Base-by-base conservation (phyloP, 768 basidiomycete species). In the Leccinellum rugosiceps region DNA sequence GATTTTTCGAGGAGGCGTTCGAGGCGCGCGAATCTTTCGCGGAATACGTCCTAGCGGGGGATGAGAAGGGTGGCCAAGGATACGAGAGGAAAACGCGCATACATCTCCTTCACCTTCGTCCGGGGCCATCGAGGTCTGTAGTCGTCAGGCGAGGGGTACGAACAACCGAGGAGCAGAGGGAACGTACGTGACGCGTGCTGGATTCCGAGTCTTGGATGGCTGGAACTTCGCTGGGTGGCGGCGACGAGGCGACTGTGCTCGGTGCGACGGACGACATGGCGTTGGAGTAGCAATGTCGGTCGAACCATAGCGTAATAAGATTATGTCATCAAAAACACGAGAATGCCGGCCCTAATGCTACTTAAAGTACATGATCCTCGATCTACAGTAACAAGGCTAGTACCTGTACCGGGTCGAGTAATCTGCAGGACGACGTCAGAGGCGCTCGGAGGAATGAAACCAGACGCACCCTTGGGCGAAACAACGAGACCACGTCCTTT, bases 401-500 rank as follows among this genome's bases (percentile, higher is more conserved):
- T 91, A 90, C 63, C 87, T 81, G 76, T 90, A 88, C 31, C 90
- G 81, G 7, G 90, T 92, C 19, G 90, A 91, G 66, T 92, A 92
- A 68, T 92, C 90, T 90, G 67, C 6, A 4, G 14, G 13, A 28
- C 25, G 13, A 13, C 2, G 30, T 58, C 14, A 55, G 56, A 51
- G 31, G 25, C 3, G 23, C 4, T 4, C 14, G 4, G 10, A 2
- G 15, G 0, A 15, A n/a, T 0, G 19, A 25, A 3, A 2, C 10
- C 0, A 9, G 15, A 70, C 80, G 26, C 23, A 92, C 94, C 95
- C 82, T 94, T 94, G 0, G 95, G 95, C 0, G 94, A 94, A 14
- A 97, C 95, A 32, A 98, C 96, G 30, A 98, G 78, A 92, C 97
- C 95, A 55, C 96, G 88, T 13, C 96, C 97, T 68, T 98, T 98